A percentile compares a stretch with the other conserved stretches of the same genome.
Evolutionary conservation across 345 rosid species (phyloP).

Genomic region (Pistacia atlantica): DNA sequence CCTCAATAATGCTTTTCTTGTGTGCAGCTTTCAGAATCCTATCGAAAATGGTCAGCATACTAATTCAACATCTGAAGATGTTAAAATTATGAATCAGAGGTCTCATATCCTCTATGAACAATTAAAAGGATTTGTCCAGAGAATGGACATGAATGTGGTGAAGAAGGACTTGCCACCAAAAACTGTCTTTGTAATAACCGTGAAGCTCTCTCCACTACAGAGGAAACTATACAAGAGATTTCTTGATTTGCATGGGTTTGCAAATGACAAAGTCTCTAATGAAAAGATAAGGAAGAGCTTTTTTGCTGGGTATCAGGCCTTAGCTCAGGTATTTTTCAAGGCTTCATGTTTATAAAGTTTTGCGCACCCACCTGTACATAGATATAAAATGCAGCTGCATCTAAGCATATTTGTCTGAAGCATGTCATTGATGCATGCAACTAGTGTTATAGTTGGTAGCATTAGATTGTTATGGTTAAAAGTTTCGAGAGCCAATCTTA

Average conservation of each 20-base stretch:
- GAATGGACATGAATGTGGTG: constrained; percentile 99
- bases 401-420: neutral
- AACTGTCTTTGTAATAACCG: constrained; percentile 93
- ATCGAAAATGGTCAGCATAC: constrained; percentile 98
- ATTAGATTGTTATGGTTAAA: neutral
- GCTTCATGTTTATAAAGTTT: neutral
- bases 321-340: constrained; percentile 82
- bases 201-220: constrained; percentile 92
- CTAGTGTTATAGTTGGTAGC: neutral
- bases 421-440: neutral
- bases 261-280: constrained; percentile 55
- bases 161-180: constrained; percentile 98
- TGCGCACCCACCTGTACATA: no score
- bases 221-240: constrained; percentile 92
- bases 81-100: constrained; percentile 98
- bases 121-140: constrained; percentile 97
- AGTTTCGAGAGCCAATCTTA: neutral
- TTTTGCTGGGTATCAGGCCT: constrained; percentile 97
- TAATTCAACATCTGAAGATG: constrained; percentile 91
- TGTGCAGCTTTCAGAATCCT: constrained; percentile 94
- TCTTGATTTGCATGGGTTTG: constrained; percentile 85
- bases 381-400: neutral
- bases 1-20: constrained; percentile 25
- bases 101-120: constrained; percentile 97
- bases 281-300: constrained; percentile 83